Evolutionary conservation across 179 eudicot genomes (phyloP), one percentile per base, ranked within the genome.

Genomic region (Dionaea muscipula): DNA sequence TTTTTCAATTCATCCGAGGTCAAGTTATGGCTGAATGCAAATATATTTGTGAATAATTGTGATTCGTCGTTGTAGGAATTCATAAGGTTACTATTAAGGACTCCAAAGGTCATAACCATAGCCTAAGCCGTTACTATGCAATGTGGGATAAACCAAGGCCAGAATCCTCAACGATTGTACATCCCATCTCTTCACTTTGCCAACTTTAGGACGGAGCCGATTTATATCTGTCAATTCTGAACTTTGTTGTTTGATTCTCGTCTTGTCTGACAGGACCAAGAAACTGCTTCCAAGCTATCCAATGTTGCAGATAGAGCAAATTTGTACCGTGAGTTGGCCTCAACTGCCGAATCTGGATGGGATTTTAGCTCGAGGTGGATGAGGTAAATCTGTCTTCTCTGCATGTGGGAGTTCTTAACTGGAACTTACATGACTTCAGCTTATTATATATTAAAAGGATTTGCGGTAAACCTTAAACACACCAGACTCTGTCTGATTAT

Each of bases 321-420:
- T 26, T 73, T 90, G 27, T 90, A 86, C 64, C 85, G 85, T 27
- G 90, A 90, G 68, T 16, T 86, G 33, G 94, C 97, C 64, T 86
- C 97, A 40, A 19, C 85, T 22, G 97, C 97, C 64, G 97, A 90
- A 78, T 72, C 90, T 66, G 97, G 97, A 53, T 86, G 95, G 97
- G 97, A 90, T 78, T 90, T 90, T 59, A 90, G 97, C 62, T 68
- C 90, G 41, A 80, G 97, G 65, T 90, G 94, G 94, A 90, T 90
- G 97, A 86, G 94, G 97, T 90, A 72, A 45, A 51, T 43, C 18
- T 23, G n/a, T 43, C 20, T 43, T 43, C 5, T 17, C 8, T 11
- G 35, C 10, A 11, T 31, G 35, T 31, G 35, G 35, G 35, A 31
- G 35, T 31, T 31, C 35, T 4, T 31, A 31, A 11, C 35, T 31